These are phyloP conservation scores for Suhomyces canberraensis DNA, from an alignment of 805 yeast species.

Conservation along the genomic window DNA sequence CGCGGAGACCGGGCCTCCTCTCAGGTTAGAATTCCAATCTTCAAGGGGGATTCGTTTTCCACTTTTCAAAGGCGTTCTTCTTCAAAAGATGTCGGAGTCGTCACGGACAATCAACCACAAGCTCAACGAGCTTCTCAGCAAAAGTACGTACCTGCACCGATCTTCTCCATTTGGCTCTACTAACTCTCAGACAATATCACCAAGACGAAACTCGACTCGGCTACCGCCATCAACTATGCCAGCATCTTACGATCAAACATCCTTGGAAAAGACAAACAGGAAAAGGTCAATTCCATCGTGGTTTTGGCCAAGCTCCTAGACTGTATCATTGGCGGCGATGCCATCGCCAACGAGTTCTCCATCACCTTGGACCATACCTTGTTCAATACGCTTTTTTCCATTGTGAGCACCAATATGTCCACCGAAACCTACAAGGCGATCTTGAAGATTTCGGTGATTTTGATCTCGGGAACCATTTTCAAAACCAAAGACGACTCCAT, in stretches of 20 bases:
- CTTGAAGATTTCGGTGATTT: slow-evolving; percentile 39
- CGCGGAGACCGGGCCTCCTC: neutral
- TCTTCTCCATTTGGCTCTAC: neutral
- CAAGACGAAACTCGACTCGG: slow-evolving; percentile 29
- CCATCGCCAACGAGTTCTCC: slow-evolving; percentile 33
- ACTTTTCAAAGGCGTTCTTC: neutral
- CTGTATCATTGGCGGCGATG: slow-evolving; percentile 37
- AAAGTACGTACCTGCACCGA: slow-evolving; percentile 20
- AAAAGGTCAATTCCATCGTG: slow-evolving; percentile 50
- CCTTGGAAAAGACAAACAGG: slow-evolving; percentile 46
- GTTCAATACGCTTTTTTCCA: slow-evolving; percentile 39
- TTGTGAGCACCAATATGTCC: slow-evolving; percentile 40
- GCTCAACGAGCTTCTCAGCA: slow-evolving; percentile 41
- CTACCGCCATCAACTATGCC: slow-evolving; percentile 33
- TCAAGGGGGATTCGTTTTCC: neutral
- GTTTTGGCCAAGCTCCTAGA: slow-evolving; percentile 54
- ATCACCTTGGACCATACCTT: slow-evolving; percentile 38
- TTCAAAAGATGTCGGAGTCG: slow-evolving; percentile 36
- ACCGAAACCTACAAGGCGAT: slow-evolving; percentile 46
- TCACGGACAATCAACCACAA: slow-evolving; percentile 43
- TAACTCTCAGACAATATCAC: slow-evolving; percentile 22
- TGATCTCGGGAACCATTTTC: slow-evolving; percentile 44
- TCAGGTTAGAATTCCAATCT: neutral
- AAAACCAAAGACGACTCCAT: slow-evolving; percentile 31
- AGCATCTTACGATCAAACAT: slow-evolving; percentile 39